Evolutionary conservation across 2,329 filamentous ascomycete species (phyloP).

Genomic region (Pseudopyricularia javanii): DNA sequence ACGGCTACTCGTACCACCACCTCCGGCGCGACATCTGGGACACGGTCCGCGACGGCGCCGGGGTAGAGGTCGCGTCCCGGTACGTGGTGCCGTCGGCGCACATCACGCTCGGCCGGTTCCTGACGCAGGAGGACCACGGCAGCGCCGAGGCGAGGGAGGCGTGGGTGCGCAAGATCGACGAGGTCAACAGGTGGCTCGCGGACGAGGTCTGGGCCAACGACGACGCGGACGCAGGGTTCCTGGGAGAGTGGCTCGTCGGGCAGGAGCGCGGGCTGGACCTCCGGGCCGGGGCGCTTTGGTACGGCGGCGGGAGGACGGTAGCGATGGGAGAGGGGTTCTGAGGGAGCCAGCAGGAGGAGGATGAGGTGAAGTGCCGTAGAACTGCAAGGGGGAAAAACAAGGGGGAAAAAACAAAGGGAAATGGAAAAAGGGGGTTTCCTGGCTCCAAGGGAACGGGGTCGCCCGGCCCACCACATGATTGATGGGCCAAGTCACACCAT

Average conservation of each 20-base stretch:
- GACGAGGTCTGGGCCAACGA: constrained; percentile 51
- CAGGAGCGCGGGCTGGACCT: constrained; percentile 71
- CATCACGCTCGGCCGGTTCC: constrained; percentile 74
- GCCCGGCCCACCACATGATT: too few relatives aligned
- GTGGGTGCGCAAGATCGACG: constrained; percentile 62
- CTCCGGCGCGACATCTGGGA: constrained; percentile 68
- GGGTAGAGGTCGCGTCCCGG: constrained; percentile 56
- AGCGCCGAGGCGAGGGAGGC: constrained; percentile 42
- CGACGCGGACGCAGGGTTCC: constrained; percentile 11
- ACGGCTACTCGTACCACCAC: constrained; percentile 80
- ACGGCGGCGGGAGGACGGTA: constrained; percentile 68
- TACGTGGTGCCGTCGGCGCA: constrained; percentile 87
- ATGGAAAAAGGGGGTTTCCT: too few relatives aligned
- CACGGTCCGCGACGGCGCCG: constrained; percentile 44
- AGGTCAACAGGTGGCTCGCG: constrained; percentile 65
- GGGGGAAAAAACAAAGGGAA: too few relatives aligned
- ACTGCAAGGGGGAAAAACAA: too few relatives aligned
- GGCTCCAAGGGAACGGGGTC: too few relatives aligned
- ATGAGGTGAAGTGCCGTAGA: not conserved
- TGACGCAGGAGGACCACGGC: constrained; percentile 53
- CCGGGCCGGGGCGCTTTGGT: constrained; percentile 70
- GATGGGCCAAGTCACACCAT: too few relatives aligned
- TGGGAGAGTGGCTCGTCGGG: constrained; percentile 77
- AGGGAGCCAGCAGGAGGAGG: not conserved
- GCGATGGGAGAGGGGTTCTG: constrained; percentile 49